Evolutionary conservation across 352 stramenopile species (phyloP).

Genomic region (Hyaloperonospora arabidopsidis): DNA sequence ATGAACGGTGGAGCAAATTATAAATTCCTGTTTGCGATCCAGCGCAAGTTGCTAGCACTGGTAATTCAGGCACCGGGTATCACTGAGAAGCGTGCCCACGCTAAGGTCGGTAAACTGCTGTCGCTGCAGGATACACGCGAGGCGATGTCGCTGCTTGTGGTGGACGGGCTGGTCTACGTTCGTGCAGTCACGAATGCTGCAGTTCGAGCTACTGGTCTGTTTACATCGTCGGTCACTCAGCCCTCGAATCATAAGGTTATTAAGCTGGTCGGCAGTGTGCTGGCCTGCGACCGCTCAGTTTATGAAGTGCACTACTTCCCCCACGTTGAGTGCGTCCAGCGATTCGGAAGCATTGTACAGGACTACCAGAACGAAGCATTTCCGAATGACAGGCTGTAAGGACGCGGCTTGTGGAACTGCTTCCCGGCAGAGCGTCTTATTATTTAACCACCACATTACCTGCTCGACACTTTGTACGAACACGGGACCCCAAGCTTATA

Average conservation of each 20-base stretch:
- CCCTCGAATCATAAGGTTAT: constrained; percentile 26
- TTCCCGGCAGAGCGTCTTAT: no score
- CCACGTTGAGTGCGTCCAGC: constrained; percentile 70
- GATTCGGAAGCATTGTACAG: constrained; percentile 68
- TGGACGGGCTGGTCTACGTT: constrained; percentile 64
- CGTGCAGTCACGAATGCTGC: constrained; percentile 23
- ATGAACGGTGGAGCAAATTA: constrained; percentile 74
- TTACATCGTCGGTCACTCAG: constrained; percentile 15
- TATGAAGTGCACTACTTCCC: constrained; percentile 70
- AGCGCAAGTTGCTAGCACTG: constrained; percentile 59
- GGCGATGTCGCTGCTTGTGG: constrained; percentile 55
- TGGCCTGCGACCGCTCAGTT: constrained; percentile 38
- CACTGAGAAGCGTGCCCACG: constrained; percentile 43
- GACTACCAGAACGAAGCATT: constrained; percentile 56
- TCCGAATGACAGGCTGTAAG: constrained; percentile 12
- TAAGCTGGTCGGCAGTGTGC: constrained; percentile 34
- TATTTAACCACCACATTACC: no score
- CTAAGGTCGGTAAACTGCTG: constrained; percentile 52
- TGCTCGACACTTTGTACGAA: no score
- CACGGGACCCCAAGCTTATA: no score
- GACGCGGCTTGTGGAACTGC: constrained; percentile 2
- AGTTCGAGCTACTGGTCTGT: constrained; percentile 22
- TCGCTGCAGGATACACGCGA: constrained; percentile 70
- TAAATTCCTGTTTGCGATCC: constrained; percentile 66
- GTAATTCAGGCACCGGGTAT: constrained; percentile 53